phyloP scores from a whole-genome alignment of 257 asterid species.

The Parsonsia alboflavescens region DNA sequence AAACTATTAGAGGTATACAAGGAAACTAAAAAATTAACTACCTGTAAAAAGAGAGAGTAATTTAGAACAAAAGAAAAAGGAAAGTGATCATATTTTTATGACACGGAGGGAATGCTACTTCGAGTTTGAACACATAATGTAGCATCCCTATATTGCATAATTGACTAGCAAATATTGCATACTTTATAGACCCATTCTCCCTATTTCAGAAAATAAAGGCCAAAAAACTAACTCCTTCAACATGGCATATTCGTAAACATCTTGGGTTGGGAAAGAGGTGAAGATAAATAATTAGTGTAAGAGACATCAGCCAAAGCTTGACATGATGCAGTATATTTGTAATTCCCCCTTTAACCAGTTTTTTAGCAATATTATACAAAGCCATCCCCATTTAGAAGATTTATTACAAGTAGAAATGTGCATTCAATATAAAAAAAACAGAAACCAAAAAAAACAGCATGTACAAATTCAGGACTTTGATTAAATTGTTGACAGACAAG shows the following conservation, averaged over 20 bases:
- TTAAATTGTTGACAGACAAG: background rate
- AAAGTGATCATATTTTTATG: too few relatives aligned
- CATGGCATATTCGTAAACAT: background rate
- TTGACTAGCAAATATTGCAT: background rate
- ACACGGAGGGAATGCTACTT: too few relatives aligned
- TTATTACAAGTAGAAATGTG: too few relatives aligned
- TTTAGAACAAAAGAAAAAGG: too few relatives aligned
- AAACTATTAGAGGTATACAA: too few relatives aligned
- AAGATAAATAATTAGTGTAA: background rate
- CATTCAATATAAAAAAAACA: background rate
- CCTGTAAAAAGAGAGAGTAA: too few relatives aligned
- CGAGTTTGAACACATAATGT: too few relatives aligned
- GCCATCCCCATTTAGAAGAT: background rate
- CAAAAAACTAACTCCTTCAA: background rate
- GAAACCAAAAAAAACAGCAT: background rate
- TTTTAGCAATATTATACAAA: background rate
- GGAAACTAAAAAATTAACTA: too few relatives aligned
- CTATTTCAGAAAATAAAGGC: background rate
- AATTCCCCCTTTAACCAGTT: background rate
- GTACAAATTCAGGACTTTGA: background rate
- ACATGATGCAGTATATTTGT: background rate
- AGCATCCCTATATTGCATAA: background rate
- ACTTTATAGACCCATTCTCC: background rate
- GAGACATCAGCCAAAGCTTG: background rate
- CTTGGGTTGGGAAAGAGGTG: background rate